phyloP scores from a whole-genome alignment of 1,139 yeast species.

The Taiozyma sp. region DNA sequence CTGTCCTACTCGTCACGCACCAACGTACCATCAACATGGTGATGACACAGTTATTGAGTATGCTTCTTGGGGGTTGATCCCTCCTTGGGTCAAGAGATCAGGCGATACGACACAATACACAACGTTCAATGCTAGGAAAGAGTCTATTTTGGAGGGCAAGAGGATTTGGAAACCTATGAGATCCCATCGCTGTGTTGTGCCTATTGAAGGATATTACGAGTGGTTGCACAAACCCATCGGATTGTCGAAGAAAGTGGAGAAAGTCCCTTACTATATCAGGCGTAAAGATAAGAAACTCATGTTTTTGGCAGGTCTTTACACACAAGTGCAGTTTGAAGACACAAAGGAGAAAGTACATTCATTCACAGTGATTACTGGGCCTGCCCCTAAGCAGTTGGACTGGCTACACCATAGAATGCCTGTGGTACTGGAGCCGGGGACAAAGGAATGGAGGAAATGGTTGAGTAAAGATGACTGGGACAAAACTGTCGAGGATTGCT shows the following conservation, averaged over 20 bases:
- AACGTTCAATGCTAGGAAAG: constrained; percentile 63
- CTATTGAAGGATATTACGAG: constrained; percentile 82
- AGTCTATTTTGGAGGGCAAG: constrained; percentile 39
- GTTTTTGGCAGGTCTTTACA: constrained; percentile 68
- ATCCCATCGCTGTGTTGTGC: constrained; percentile 58
- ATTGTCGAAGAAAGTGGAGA: constrained; percentile 28
- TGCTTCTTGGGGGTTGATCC: constrained; percentile 62
- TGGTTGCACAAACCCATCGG: constrained; percentile 45
- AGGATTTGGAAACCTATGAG: constrained; percentile 47
- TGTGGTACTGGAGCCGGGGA: constrained; percentile 52
- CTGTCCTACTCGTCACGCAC: constrained; percentile 44
- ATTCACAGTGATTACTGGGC: constrained; percentile 70
- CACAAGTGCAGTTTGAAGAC: constrained; percentile 27
- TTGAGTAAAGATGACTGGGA: constrained; percentile 40
- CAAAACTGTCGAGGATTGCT: constrained; percentile 30
- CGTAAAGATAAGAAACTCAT: constrained; percentile 46
- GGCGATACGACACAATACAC: constrained; percentile 29
- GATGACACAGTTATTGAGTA: constrained; percentile 26
- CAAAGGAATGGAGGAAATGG: constrained; percentile 58
- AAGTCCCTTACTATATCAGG: constrained; percentile 60
- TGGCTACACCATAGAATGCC: constrained; percentile 85
- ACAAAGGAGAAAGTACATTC: constrained; percentile 37
- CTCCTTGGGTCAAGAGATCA: constrained; percentile 41
- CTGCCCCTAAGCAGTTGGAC: constrained; percentile 51
- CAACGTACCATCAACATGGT: constrained; percentile 30